Conservation (phyloP, 805 yeast genomes). For the Candida hungchunana region DNA sequence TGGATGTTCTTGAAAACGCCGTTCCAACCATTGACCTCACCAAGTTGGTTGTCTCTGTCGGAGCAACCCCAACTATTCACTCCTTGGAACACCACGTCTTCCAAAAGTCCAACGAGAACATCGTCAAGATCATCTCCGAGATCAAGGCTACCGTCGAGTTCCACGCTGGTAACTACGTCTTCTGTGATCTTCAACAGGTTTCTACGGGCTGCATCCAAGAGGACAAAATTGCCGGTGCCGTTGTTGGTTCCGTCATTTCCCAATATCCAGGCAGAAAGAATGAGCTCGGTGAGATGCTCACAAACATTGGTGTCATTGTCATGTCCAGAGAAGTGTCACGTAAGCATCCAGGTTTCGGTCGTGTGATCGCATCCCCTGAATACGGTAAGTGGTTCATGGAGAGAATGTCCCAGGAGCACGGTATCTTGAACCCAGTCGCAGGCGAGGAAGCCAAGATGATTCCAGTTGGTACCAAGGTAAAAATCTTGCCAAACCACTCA, state of each 20-base stretch:
- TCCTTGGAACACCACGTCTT: constrained; percentile 37
- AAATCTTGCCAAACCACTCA: constrained; percentile 63
- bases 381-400: constrained; percentile 61
- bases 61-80: constrained; percentile 81
- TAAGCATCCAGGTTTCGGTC: constrained; percentile 52
- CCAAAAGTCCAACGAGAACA: constrained; percentile 12
- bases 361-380: constrained; percentile 34
- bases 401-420: constrained; percentile 76
- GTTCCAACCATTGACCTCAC: constrained; percentile 36
- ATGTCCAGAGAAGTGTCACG: constrained; percentile 63
- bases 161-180: constrained; percentile 79
- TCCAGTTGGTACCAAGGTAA: constrained; percentile 51
- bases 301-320: constrained; percentile 72
- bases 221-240: constrained; percentile 45
- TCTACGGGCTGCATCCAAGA: constrained; percentile 55
- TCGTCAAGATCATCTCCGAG: constrained; percentile 16
- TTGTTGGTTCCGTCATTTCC: constrained; percentile 57
- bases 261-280: constrained; percentile 51
- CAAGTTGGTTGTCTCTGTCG: constrained; percentile 57
- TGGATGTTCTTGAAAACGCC: constrained; percentile 28
- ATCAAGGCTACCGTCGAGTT: constrained; percentile 50
- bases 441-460: constrained; percentile 30
- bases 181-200: constrained; percentile 74
- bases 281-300: constrained; percentile 54
- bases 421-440: constrained; percentile 50